phyloP scores from a whole-genome alignment of 768 basidiomycete species.

The Calocera cornea region DNA sequence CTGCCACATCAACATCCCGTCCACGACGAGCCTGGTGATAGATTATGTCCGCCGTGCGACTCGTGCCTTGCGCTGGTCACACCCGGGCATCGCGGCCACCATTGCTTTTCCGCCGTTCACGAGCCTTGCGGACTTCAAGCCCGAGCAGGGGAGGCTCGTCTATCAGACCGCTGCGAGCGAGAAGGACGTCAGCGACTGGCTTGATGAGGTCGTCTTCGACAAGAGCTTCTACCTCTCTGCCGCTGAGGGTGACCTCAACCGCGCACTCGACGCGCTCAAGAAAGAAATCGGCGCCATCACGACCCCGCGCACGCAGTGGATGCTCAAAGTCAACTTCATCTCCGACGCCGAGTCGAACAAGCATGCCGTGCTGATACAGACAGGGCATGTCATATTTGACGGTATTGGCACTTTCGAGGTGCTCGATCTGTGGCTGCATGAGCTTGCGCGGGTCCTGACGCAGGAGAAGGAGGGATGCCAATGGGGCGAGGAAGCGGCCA shows the following conservation, averaged over 20 bases:
- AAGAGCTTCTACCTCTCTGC: neutral
- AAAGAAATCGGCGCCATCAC: neutral
- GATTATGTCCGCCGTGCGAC: neutral
- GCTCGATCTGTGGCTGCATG: slow-evolving; percentile 3
- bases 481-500: neutral
- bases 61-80: neutral
- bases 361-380: neutral
- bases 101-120: neutral
- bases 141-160: neutral
- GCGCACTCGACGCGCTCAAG: neutral
- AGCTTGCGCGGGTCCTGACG: neutral
- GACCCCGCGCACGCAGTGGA: neutral
- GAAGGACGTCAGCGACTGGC: neutral
- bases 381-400: neutral
- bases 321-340: slow-evolving; percentile 2
- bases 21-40: neutral
- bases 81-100: neutral
- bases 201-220: neutral
- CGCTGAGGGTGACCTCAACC: neutral
- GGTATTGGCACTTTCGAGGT: neutral
- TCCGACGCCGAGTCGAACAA: neutral
- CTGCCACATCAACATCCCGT: neutral
- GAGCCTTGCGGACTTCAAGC: neutral
- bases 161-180: neutral
- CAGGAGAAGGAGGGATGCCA: neutral